These are phyloP conservation scores for Cytospora chrysosperma DNA, from an alignment of 2,329 filamentous ascomycete genomes.

Conservation along the genomic window DNA sequence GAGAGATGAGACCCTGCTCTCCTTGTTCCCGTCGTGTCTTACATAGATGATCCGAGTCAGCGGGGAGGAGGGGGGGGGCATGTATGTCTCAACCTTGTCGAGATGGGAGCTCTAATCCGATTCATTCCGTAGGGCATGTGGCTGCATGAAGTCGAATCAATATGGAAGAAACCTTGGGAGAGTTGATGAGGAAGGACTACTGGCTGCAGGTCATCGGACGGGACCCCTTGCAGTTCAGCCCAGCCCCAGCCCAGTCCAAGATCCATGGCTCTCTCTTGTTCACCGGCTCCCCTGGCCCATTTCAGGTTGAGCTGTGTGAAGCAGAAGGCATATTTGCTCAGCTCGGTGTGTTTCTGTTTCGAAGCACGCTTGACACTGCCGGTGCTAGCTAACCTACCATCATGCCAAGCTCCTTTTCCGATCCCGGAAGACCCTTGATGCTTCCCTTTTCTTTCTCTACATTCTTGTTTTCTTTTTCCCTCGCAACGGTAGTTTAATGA, in stretches of 20 bases:
- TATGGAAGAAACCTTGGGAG: background rate
- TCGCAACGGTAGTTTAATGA: constrained; percentile 4
- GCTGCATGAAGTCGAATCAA: background rate
- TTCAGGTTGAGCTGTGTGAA: background rate
- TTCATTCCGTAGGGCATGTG: background rate
- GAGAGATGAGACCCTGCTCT: background rate
- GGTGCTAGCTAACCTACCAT: constrained; percentile 5
- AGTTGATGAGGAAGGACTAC: background rate
- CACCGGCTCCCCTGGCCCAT: background rate
- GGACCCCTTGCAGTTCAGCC: background rate
- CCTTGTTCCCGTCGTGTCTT: background rate
- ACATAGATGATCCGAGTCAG: background rate
- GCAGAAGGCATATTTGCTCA: background rate
- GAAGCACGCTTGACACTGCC: no score
- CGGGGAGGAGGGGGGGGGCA: no score
- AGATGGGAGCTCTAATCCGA: background rate
- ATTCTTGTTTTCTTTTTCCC: no score
- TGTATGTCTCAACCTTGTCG: background rate
- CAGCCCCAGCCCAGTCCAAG: background rate
- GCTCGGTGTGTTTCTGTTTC: constrained; percentile 15
- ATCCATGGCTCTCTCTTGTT: background rate
- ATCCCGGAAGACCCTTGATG: background rate
- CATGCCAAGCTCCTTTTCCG: background rate
- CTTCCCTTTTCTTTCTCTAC: no score
- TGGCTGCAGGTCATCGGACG: no score